phyloP scores from a whole-genome alignment of 768 basidiomycete genomes.

The Lyophyllum shimeji region DNA sequence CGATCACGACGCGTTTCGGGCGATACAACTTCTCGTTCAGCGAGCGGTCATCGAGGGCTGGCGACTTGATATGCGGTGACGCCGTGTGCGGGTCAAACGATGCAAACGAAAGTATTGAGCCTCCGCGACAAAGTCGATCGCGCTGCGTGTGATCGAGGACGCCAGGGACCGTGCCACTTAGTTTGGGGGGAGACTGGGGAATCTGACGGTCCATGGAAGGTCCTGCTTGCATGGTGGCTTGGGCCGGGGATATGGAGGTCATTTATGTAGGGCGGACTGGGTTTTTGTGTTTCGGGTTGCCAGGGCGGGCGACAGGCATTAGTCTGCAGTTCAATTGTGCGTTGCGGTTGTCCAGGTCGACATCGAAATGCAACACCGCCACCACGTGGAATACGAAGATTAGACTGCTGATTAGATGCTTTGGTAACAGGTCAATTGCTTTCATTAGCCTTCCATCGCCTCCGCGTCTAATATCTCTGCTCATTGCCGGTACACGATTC shows the following conservation, averaged over 20 bases:
- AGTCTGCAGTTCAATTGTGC: conserved; percentile 6
- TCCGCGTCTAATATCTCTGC: background rate
- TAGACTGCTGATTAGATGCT: background rate
- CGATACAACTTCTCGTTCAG: conserved; percentile 47
- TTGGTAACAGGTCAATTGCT: background rate
- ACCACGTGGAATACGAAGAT: conserved; percentile 9
- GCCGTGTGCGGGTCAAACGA: conserved; percentile 73
- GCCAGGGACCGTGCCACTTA: conserved; percentile 58
- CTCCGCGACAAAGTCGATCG: conserved; percentile 59
- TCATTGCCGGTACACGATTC: background rate
- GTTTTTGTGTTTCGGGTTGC: conserved; percentile 21
- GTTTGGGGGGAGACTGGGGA: conserved; percentile 14
- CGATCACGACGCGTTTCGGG: conserved; percentile 74
- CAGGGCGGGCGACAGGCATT: conserved; percentile 3
- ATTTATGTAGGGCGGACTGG: conserved; percentile 1
- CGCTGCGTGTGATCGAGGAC: conserved; percentile 63
- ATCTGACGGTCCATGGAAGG: conserved; percentile 16
- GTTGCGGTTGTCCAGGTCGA: background rate
- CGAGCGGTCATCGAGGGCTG: conserved; percentile 40
- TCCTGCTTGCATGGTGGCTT: conserved; percentile 12
- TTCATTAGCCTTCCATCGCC: background rate
- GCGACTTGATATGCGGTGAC: conserved; percentile 32
- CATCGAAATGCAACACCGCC: conserved; percentile 6
- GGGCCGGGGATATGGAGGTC: background rate
- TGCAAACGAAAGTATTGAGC: conserved; percentile 69